Evolutionary conservation across 1,139 yeast species (phyloP).

Genomic region (Scheffersomyces cryptocercus): DNA sequence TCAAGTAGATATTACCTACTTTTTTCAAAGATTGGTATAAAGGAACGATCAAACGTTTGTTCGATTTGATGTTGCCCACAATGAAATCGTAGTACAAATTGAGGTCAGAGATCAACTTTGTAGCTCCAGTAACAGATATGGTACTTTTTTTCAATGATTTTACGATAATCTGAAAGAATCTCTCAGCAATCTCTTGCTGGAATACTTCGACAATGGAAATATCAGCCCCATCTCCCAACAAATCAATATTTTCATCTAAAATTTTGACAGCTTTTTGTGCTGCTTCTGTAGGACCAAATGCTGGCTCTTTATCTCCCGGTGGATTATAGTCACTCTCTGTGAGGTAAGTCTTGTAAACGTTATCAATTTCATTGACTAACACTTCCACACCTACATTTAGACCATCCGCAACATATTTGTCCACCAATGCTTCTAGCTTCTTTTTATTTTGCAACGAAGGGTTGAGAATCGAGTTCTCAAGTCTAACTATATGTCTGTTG

Average conservation of each 20-base stretch:
- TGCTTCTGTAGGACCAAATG: slow-evolving; percentile 66
- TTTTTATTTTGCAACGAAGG: slow-evolving; percentile 81
- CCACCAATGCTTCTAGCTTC: slow-evolving; percentile 76
- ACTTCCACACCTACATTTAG: slow-evolving; percentile 88
- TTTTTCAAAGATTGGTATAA: slow-evolving; percentile 81
- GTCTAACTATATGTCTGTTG: slow-evolving; percentile 57
- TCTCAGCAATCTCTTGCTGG: slow-evolving; percentile 88
- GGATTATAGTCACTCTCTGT: slow-evolving; percentile 39
- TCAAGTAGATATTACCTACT: slow-evolving; percentile 78
- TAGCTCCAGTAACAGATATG: slow-evolving; percentile 80
- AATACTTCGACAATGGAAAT: slow-evolving; percentile 87
- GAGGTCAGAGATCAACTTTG: slow-evolving; percentile 71
- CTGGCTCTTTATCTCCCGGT: slow-evolving; percentile 9
- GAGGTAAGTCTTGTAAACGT: slow-evolving; percentile 28
- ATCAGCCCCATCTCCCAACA: slow-evolving; percentile 83
- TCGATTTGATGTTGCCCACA: slow-evolving; percentile 51
- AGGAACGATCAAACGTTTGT: slow-evolving; percentile 70
- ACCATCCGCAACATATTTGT: slow-evolving; percentile 90
- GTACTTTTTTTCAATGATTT: slow-evolving; percentile 69
- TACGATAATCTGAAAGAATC: slow-evolving; percentile 76
- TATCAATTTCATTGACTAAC: slow-evolving; percentile 70
- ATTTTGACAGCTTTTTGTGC: slow-evolving; percentile 64
- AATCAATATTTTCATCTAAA: slow-evolving; percentile 69
- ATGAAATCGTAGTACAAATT: slow-evolving; percentile 78
- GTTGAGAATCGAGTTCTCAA: slow-evolving; percentile 74